Conservation (phyloP, 148 eudicot species). For the Gaultheria prostrata region DNA sequence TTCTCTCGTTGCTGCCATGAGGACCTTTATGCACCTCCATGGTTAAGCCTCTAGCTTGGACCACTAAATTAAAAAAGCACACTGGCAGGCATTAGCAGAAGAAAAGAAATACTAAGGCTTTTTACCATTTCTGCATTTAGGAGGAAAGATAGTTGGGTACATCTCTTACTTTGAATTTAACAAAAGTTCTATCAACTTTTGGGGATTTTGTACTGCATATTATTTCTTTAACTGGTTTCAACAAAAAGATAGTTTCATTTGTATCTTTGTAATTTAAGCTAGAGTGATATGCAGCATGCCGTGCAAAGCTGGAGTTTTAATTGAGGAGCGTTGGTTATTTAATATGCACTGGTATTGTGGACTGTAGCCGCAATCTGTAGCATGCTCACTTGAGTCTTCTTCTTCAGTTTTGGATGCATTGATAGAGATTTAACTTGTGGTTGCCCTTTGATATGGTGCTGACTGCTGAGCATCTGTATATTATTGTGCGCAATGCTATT, state of each 20-base stretch:
- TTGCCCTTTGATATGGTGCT: no score
- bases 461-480: neutral
- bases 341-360: neutral
- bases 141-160: no score
- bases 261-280: no score
- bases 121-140: no score
- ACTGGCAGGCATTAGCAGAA: neutral
- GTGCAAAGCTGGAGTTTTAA: neutral
- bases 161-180: no score
- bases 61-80: neutral
- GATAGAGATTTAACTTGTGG: neutral
- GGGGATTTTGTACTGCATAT: neutral
- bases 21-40: neutral
- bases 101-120: neutral
- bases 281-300: neutral
- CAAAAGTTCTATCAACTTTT: neutral
- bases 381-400: neutral
- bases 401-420: neutral
- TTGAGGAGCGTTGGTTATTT: neutral
- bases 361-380: neutral
- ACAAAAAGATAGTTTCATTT: no score
- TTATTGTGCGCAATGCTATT: no score
- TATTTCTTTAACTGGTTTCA: no score
- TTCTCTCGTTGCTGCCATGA: neutral
- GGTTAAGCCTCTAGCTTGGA: neutral